Base-by-base conservation (phyloP, 352 stramenopile species). In the Poterioochromonas sp. region DNA sequence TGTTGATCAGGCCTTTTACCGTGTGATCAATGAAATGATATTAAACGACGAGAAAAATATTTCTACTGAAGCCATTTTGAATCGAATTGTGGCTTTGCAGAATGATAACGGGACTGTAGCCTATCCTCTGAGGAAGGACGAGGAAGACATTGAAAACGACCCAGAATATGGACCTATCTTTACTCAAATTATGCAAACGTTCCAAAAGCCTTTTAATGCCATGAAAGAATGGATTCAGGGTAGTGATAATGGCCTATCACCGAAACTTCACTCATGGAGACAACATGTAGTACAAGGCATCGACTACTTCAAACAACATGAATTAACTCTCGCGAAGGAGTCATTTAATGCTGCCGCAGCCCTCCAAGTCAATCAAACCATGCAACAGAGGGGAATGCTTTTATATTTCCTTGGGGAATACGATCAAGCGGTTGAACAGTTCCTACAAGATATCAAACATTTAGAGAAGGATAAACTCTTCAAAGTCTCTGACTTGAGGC, bases 371-470 rank as follows among this genome's bases (percentile, higher is more conserved):
- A 73, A 5, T 47, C 64, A 73, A 53, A 3, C 64, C 64, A 11
- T 73, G 34, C 64, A 8, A 32, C 64, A 73, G 35, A 26, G 64
- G n/a, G 64, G 64, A 34, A 73, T 73, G 8, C 3, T 47, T 12
- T 53, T 73, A 53, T 73, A 73, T 32, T 12, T 73, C 29, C 8
- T 29, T 47, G 34, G 34, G 8, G 5, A 47, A 5, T 73, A 34
- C 29, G 26, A 73, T 11, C 11, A 73, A 34, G 64, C 64, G 8
- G 64, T 29, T 47, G n/a, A 51, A 53, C 64, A 73, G 29, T 32
- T 73, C 5, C 5, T 12, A 34, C 26, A 26, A 49, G 64, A 73
- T 73, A 47, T 73, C 8, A 73, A 47, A 15, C 11, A 32, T n/a
- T 29, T 73, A 32, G 64, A 73, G 34, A n/a, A 51, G 22, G 12